Evolutionary conservation across 352 stramenopile genomes (phyloP).

Genomic region (Phytophthora litchii): DNA sequence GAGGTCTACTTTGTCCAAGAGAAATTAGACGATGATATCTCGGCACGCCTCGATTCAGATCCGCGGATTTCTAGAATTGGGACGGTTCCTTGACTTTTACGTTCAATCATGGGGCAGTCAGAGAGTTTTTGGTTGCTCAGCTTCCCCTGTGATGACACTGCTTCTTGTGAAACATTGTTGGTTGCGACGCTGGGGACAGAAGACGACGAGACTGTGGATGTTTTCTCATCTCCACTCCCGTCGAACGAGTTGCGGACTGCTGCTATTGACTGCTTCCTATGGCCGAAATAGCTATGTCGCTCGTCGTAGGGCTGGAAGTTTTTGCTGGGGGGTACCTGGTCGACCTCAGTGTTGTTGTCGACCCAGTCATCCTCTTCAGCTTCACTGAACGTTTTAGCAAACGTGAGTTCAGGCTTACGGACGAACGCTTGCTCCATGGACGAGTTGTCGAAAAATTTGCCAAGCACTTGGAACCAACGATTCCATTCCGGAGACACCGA

Average conservation of each 20-base stretch:
- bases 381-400: constrained; percentile 14
- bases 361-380: constrained; percentile 6
- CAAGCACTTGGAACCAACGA: constrained; percentile 54
- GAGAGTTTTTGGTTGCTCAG: constrained; percentile 3
- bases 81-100: constrained; percentile 37
- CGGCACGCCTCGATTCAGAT: constrained; percentile 30
- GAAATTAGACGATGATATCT: constrained; percentile 9
- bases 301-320: constrained; percentile 22
- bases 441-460: constrained; percentile 46
- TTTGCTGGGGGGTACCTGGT: not conserved
- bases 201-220: constrained; percentile 18
- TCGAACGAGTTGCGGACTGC: constrained; percentile 13
- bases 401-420: constrained; percentile 47
- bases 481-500: constrained; percentile 44
- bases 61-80: constrained; percentile 38
- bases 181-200: constrained; percentile 2
- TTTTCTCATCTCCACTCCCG: constrained; percentile 15
- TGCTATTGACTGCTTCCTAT: constrained; percentile 26
- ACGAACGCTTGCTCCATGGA: constrained; percentile 45
- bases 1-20: constrained; percentile 24
- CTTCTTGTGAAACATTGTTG: not conserved
- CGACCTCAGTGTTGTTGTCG: constrained; percentile 2
- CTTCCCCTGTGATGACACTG: not conserved
- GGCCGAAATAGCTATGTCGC: constrained; percentile 24
- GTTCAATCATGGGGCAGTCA: constrained; percentile 55